Base-by-base conservation (phyloP, 2,329 filamentous ascomycete species). In the Hypoxylon sp. region DNA sequence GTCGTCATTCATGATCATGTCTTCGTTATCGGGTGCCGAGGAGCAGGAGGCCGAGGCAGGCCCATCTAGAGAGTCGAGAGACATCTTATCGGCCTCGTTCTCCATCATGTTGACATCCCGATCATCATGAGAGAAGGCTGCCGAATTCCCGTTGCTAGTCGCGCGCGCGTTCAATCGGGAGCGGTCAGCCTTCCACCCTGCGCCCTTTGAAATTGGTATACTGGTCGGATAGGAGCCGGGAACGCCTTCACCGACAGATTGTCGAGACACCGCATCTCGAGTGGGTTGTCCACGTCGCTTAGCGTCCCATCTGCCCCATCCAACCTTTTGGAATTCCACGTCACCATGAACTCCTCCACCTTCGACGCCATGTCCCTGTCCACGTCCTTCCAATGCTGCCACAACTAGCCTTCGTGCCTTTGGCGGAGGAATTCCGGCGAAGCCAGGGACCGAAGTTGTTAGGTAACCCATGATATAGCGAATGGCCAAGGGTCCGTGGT, bases 301-400 rank as follows among this genome's bases (percentile, higher is more conserved):
- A 68, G 94, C 96, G 80, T 97, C 92, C 95, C 95, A 99, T 72
- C 94, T 90, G 65, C 96, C 96, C 95, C 95, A 98, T 76, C 95
- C 95, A 65, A 98, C 93, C 85, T 98, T 98, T 80, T 97, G 92
- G 77, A 97, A 98, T 77, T 91, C 86, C 75, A 96, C 90, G 73
- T 93, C 90, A 72, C 90, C 90, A 68, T 90, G 85, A 67, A 87
- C 78, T 62, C 87, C 87, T 67, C 89, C 88, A 65, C 86, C 85
- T 70, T 89, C 86, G 60, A 81, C 80, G 69, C 87, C 87, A 68
- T 82, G 83, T 48, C 82, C 82, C 49, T 77, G 80, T 73, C 87
- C 87, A 74, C 92, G 91, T 74, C 92, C 92, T 82, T 98, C 95
- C 72, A 98, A 82, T 66, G 94, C 95, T 65, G 91, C 92, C n/a